A percentile compares a stretch with the other conserved stretches of the same genome.
Conservation (phyloP, 208 protist species). For the Trypanosomatidae sp. region DNA sequence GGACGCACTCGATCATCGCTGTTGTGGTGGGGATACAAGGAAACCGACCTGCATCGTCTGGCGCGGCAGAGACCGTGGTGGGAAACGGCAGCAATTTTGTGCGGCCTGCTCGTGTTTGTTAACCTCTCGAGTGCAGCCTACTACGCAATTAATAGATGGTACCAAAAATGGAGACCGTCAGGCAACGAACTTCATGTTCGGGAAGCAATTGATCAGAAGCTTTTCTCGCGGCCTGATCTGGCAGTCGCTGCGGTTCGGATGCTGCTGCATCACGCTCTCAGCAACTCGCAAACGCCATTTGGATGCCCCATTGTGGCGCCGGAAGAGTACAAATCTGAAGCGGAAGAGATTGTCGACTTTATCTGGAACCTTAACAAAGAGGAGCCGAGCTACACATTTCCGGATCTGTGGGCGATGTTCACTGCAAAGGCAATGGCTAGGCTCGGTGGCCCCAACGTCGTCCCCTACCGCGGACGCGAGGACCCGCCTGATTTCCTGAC, state of each 20-base stretch:
- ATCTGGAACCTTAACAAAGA: constrained; percentile 63
- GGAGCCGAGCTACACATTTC: constrained; percentile 68
- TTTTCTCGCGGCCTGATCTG: constrained; percentile 81
- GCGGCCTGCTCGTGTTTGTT: constrained; percentile 69
- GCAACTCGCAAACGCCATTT: constrained; percentile 72
- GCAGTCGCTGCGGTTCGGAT: constrained; percentile 78
- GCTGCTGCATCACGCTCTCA: constrained; percentile 72
- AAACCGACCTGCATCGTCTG: constrained; percentile 65
- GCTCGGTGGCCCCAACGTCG: constrained; percentile 73
- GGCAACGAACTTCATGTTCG: constrained; percentile 69
- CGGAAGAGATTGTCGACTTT: constrained; percentile 67
- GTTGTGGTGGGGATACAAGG: constrained; percentile 69
- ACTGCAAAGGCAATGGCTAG: constrained; percentile 70
- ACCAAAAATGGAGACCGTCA: constrained; percentile 61
- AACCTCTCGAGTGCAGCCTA: constrained; percentile 51
- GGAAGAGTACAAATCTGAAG: constrained; percentile 43
- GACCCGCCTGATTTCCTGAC: constrained; percentile 32
- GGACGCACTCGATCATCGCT: too few relatives aligned
- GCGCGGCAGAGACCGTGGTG: constrained; percentile 84
- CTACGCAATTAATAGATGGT: constrained; percentile 70
- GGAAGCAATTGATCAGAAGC: constrained; percentile 53
- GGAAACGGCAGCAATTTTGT: constrained; percentile 70
- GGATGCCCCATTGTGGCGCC: constrained; percentile 81
- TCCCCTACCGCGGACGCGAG: constrained; percentile 50
- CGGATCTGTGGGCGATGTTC: constrained; percentile 82